Evolutionary conservation across 148 eudicot genomes (phyloP), one percentile per base, ranked within the genome.

Genomic region (Diospyros lotus): DNA sequence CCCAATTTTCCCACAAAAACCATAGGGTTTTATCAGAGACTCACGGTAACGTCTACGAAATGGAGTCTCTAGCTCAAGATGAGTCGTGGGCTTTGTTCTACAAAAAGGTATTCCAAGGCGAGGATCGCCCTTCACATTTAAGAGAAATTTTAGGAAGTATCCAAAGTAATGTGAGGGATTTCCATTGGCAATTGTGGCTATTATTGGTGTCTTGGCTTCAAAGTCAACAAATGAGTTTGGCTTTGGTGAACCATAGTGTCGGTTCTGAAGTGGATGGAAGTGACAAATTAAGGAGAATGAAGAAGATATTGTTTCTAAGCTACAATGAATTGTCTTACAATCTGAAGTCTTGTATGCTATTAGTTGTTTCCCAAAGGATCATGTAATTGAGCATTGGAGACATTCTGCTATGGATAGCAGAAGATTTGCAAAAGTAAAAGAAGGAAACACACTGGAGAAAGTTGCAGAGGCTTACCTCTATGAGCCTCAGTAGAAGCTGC

Each of bases 351-450:
- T 80, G 82, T 54, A 39, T 80, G 7, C 72, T 75, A 2, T 71
- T 13, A 59, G 79, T 42, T 28, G 65, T 58, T 80, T 59, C 45
- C 80, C 83, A 3, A 71, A 77, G 43, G 66, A 77, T 62, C 17
- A 67, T 9, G 3, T 18, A 64, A 68, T 80, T 8, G 61, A 65
- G 64, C 1, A 28, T 12, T 17, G 62, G 55, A 2, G 8, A 67
- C n/a, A 62, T 76, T 9, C 74, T 71, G 2, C 44, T 77, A 17
- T 73, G 76, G 83, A 44, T 77, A 5, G 70, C 75, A 1, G 83
- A 71, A 58, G 64, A 38, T 60, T 60, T 60, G 64, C 17, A 41
- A 41, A 18, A 60, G 11, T 4, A 0, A 38, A 17, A 60, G 64
- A 60, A 60, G 64, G 64, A 28, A 60, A 60, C 40, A 60, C 64